Evolutionary conservation across 2,329 filamentous ascomycete genomes (phyloP).

Genomic region (Pseudophaeomoniella oleicola): DNA sequence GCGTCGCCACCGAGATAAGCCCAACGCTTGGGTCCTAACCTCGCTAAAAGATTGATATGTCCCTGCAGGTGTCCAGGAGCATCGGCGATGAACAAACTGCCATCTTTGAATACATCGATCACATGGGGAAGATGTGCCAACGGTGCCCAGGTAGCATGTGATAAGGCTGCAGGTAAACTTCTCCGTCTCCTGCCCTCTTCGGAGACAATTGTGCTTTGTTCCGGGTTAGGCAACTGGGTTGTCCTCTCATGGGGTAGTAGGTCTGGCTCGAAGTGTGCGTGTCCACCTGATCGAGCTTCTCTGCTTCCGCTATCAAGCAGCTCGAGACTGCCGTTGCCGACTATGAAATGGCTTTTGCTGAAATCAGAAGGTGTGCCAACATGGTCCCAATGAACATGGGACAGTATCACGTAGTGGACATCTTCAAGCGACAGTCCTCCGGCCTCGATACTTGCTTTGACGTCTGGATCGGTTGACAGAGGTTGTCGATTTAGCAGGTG

Average conservation of each 20-base stretch:
- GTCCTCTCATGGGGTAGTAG: constrained; percentile 21
- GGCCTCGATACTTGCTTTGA: constrained; percentile 21
- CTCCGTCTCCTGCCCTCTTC: constrained; percentile 11
- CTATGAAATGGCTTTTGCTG: constrained; percentile 30
- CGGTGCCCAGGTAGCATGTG: constrained; percentile 31
- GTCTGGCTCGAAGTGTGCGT: constrained; percentile 20
- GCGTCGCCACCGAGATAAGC: constrained; percentile 38
- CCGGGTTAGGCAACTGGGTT: constrained; percentile 21
- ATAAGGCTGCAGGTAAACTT: too few relatives aligned
- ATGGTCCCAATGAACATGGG: constrained; percentile 45
- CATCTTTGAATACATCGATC: constrained; percentile 24
- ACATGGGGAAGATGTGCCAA: constrained; percentile 28
- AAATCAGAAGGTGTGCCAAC: constrained; percentile 42
- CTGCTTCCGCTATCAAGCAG: constrained; percentile 27
- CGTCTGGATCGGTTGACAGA: constrained; percentile 28
- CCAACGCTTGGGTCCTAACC: constrained; percentile 22
- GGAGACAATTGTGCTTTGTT: constrained; percentile 8
- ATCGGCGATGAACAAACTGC: constrained; percentile 13
- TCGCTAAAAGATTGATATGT: constrained; percentile 14
- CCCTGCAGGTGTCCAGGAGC: constrained; percentile 14
- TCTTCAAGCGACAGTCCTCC: constrained; percentile 19
- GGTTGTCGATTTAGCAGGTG: constrained; percentile 33
- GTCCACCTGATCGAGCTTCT: background rate
- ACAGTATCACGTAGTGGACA: constrained; percentile 30
- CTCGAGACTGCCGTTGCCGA: constrained; percentile 32